These are phyloP conservation scores for Gymnopilus junonius DNA, from an alignment of 768 basidiomycete species.

Conservation along the genomic window DNA sequence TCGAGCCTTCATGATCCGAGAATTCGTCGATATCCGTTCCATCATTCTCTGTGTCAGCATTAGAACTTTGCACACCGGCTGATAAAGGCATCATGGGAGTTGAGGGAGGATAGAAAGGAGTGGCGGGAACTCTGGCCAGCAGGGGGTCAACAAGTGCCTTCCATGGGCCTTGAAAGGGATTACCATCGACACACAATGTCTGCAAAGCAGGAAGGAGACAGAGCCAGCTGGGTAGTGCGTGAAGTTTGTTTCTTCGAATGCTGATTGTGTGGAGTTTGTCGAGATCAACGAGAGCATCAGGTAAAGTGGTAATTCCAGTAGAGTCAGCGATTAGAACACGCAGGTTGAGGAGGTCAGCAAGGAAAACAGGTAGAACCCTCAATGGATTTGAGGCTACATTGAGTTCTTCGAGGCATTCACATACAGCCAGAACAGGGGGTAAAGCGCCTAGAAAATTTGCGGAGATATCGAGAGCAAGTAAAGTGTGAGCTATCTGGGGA, in stretches of 20 bases:
- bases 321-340: slow-evolving; percentile 93
- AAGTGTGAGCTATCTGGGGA: slow-evolving; percentile 73
- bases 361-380: slow-evolving; percentile 88
- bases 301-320: slow-evolving; percentile 80
- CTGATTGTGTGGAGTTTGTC: slow-evolving; percentile 88
- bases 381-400: slow-evolving; percentile 93
- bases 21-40: slow-evolving; percentile 57
- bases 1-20: slow-evolving; percentile 58
- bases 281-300: slow-evolving; percentile 72
- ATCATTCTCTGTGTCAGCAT: slow-evolving; percentile 46
- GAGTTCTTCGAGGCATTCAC: slow-evolving; percentile 86
- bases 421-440: slow-evolving; percentile 82
- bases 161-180: slow-evolving; percentile 96
- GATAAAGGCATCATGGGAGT: slow-evolving; percentile 64
- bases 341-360: slow-evolving; percentile 75
- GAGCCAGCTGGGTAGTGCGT: slow-evolving; percentile 93
- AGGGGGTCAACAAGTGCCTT: slow-evolving; percentile 87
- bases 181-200: slow-evolving; percentile 90
- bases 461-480: slow-evolving; percentile 94
- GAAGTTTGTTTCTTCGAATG: slow-evolving; percentile 85
- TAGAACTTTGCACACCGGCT: slow-evolving; percentile 42
- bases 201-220: slow-evolving; percentile 86
- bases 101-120: slow-evolving; percentile 67
- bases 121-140: slow-evolving; percentile 62
- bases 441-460: slow-evolving; percentile 84